Evolutionary conservation across 768 basidiomycete species (phyloP).

Genomic region (Botryobasidium botryosum): DNA sequence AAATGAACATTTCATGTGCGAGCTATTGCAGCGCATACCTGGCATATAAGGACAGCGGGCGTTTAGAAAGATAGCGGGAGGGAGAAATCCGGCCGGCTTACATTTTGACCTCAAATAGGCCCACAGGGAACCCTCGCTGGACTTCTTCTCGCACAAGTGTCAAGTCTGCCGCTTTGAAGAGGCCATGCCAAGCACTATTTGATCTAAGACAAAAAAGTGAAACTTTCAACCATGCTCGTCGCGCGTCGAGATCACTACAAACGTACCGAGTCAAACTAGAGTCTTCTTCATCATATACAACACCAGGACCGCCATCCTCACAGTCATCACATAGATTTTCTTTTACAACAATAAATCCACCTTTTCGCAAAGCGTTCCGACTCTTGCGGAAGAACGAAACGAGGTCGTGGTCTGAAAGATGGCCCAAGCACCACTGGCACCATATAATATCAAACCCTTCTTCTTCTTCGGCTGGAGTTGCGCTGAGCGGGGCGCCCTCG

Average conservation of each 20-base stretch:
- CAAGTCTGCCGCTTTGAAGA: constrained; percentile 62
- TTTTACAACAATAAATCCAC: constrained; percentile 69
- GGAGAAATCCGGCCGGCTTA: no score
- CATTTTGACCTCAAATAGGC: constrained; percentile 78
- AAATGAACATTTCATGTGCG: no score
- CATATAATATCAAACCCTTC: constrained; percentile 76
- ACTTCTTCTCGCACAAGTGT: constrained; percentile 52
- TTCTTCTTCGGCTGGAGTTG: constrained; percentile 23
- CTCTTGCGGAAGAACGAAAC: constrained; percentile 56
- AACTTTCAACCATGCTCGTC: background rate
- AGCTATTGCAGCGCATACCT: no score
- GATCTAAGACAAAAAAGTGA: constrained; percentile 35
- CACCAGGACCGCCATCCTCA: constrained; percentile 30
- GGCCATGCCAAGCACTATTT: constrained; percentile 58
- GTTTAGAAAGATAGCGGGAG: no score
- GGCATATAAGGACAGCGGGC: no score
- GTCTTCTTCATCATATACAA: constrained; percentile 69
- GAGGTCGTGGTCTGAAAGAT: constrained; percentile 62
- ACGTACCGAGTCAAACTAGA: constrained; percentile 75
- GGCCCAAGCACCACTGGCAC: constrained; percentile 96
- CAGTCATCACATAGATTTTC: constrained; percentile 69
- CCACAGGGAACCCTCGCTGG: constrained; percentile 70
- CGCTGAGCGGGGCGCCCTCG: constrained; percentile 39
- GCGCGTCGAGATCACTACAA: background rate
- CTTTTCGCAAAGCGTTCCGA: constrained; percentile 37